Evolutionary conservation across 164 flowering plant species (phyloP).

Genomic region (Tetracentron sinense): DNA sequence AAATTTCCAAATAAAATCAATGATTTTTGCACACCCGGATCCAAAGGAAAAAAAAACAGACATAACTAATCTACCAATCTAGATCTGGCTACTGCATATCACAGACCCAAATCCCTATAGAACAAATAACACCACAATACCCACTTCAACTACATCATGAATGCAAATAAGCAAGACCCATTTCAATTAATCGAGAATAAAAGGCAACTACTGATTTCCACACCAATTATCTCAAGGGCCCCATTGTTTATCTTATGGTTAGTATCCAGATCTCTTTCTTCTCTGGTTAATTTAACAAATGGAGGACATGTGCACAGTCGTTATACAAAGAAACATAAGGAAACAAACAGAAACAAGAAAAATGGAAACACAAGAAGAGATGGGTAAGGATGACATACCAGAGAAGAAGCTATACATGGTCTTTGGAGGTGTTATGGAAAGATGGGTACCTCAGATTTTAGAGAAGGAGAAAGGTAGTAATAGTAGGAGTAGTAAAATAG

Average conservation of each 20-base stretch:
- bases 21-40: not conserved
- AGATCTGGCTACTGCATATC: not conserved
- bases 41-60: not conserved
- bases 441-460: constrained; percentile 11
- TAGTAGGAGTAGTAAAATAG: no score
- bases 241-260: not conserved
- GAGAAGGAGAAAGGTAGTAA: constrained; percentile 12
- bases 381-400: constrained; percentile 16
- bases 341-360: constrained; percentile 7
- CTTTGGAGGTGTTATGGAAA: constrained; percentile 7
- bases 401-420: constrained; percentile 11
- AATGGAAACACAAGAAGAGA: not conserved
- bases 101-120: not conserved
- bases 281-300: constrained; percentile 1
- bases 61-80: not conserved
- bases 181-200: not conserved
- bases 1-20: not conserved
- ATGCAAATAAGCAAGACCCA: constrained; percentile 9
- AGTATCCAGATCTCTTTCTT: constrained; percentile 12
- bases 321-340: constrained; percentile 1
- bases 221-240: no score
- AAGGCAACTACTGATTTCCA: not conserved
- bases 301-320: not conserved
- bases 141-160: not conserved
- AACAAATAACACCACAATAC: not conserved